phyloP scores from a whole-genome alignment of 2,329 filamentous ascomycete species.

The Penicillium paneum region DNA sequence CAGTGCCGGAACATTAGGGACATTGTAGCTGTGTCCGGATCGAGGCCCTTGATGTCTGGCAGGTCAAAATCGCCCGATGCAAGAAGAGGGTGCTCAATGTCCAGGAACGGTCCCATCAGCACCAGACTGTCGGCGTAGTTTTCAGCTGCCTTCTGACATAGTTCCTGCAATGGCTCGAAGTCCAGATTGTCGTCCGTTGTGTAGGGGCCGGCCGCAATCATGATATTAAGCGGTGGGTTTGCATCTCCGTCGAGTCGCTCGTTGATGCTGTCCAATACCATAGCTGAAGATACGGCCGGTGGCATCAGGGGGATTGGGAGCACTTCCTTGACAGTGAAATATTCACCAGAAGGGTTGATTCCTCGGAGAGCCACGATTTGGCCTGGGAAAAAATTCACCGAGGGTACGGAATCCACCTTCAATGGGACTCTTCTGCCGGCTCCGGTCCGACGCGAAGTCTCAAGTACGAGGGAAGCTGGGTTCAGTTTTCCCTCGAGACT shows the following conservation, averaged over 20 bases:
- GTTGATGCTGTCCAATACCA: conserved; percentile 65
- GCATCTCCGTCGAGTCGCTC: conserved; percentile 64
- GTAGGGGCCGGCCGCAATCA: conserved; percentile 83
- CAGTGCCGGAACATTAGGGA: conserved; percentile 77
- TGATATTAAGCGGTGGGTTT: conserved; percentile 67
- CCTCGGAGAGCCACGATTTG: conserved; percentile 87
- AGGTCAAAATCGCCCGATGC: conserved; percentile 76
- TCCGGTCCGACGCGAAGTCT: conserved; percentile 80
- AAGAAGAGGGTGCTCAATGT: conserved; percentile 84
- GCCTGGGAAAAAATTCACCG: conserved; percentile 86
- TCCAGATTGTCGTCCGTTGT: conserved; percentile 89
- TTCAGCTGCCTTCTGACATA: conserved; percentile 74
- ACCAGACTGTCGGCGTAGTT: conserved; percentile 74
- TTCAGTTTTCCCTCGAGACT: conserved; percentile 81
- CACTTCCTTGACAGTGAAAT: conserved; percentile 76
- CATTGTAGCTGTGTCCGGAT: conserved; percentile 77
- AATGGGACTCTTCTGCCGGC: conserved; percentile 78
- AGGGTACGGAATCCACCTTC: conserved; percentile 65
- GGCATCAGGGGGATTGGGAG: conserved; percentile 72
- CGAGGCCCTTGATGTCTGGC: conserved; percentile 61
- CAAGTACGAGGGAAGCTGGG: conserved; percentile 76
- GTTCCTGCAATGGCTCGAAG: conserved; percentile 78
- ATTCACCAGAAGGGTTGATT: conserved; percentile 79
- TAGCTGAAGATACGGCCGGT: conserved; percentile 66
- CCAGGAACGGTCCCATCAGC: conserved; percentile 82